Conservation (phyloP, 2,329 filamentous ascomycete genomes). For the Bipolaris cookei region DNA sequence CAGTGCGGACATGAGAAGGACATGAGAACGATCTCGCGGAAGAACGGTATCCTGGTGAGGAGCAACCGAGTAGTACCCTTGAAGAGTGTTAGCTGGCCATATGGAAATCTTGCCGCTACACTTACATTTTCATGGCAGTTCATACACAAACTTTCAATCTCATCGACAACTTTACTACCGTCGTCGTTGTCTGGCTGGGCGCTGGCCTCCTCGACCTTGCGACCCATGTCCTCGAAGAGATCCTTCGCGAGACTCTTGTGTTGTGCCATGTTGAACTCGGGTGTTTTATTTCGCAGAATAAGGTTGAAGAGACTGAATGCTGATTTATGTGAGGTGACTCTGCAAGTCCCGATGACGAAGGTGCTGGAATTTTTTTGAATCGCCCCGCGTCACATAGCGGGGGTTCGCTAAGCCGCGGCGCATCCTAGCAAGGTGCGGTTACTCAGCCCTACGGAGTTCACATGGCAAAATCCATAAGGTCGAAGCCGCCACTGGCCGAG, state of each 20-base stretch:
- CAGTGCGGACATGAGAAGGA: conserved; percentile 94
- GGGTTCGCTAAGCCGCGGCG: conserved; percentile 31
- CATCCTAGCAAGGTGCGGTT: conserved; percentile 20
- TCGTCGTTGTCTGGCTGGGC: conserved; percentile 45
- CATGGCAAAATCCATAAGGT: conserved; percentile 63
- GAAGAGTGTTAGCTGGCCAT: conserved; percentile 21
- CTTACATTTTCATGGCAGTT: conserved; percentile 59
- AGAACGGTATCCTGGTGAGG: conserved; percentile 92
- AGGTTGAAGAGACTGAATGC: background rate
- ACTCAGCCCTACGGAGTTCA: conserved; percentile 43
- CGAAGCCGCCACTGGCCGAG: conserved; percentile 49
- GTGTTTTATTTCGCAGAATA: background rate
- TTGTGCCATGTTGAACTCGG: conserved; percentile 40
- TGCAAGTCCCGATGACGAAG: conserved; percentile 25
- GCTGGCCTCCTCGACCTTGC: conserved; percentile 54
- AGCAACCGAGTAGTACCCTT: conserved; percentile 86
- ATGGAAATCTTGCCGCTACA: conserved; percentile 15
- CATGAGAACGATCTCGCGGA: conserved; percentile 97
- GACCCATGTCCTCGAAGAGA: conserved; percentile 60
- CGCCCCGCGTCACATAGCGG: conserved; percentile 42
- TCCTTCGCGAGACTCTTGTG: conserved; percentile 52
- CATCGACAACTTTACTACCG: conserved; percentile 56
- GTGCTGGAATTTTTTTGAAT: conserved; percentile 43
- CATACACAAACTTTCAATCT: conserved; percentile 62
- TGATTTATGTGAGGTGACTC: conserved; percentile 6